Conservation (phyloP, 2,329 filamentous ascomycete species). For the Botryosphaeria dothidea region DNA sequence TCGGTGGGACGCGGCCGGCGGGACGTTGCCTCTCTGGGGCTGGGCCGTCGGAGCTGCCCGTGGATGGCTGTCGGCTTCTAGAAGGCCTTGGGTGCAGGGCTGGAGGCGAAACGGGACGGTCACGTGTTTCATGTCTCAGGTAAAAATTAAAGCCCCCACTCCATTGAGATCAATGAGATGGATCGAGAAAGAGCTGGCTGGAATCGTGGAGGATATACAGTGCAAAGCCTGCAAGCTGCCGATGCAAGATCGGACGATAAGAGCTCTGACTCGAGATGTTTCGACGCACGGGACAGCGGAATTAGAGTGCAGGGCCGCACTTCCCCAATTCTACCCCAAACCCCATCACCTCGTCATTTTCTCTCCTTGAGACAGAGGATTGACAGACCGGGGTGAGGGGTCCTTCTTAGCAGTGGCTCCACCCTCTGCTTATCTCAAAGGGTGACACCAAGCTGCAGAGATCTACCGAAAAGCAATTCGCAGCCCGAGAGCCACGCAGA, state of each 20-base stretch:
- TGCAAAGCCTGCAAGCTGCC: not conserved
- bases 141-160: too few species aligned
- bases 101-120: not conserved
- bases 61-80: slow-evolving; percentile 1
- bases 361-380: not conserved
- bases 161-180: too few species aligned
- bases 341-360: too few species aligned
- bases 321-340: not conserved
- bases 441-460: not conserved
- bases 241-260: not conserved
- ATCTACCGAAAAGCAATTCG: slow-evolving; percentile 1
- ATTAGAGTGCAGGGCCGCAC: not conserved
- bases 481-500: not conserved
- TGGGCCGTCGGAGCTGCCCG: slow-evolving; percentile 14
- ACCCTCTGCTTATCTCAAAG: not conserved
- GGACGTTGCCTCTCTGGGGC: not conserved
- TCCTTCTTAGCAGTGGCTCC: not conserved
- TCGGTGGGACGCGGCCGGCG: slow-evolving; percentile 5
- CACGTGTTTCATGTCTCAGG: not conserved
- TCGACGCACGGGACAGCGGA: not conserved
- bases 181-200: not conserved
- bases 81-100: not conserved
- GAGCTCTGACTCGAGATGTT: not conserved
- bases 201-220: not conserved
- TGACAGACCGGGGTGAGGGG: not conserved